Evolutionary conservation across 306 rosid species (phyloP).

Genomic region (Vigna trinervia): DNA sequence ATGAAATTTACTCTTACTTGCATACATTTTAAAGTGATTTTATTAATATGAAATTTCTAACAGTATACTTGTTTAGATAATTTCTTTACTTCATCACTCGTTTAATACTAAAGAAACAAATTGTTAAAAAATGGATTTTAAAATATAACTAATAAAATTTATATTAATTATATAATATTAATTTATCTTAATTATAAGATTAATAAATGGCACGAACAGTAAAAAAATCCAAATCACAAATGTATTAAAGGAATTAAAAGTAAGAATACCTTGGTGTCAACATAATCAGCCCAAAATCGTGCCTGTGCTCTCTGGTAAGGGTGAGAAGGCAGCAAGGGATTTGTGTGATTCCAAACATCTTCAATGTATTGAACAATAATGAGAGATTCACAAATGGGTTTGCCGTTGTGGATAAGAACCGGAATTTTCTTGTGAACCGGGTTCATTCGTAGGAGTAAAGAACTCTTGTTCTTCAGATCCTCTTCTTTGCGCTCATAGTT

Average conservation of each 20-base stretch:
- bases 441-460: neutral
- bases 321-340: conserved; percentile 37
- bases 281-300: conserved; percentile 51
- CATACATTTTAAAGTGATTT: no score
- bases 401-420: conserved; percentile 1
- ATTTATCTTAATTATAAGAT: no score
- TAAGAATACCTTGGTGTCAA: conserved; percentile 44
- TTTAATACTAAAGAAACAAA: no score
- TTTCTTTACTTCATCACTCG: no score
- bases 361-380: conserved; percentile 15
- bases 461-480: neutral
- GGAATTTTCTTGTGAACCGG: conserved; percentile 9
- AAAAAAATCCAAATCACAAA: neutral
- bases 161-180: no score
- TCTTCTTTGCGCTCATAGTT: neutral
- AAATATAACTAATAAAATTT: no score
- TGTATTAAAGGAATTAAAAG: no score
- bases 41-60: no score
- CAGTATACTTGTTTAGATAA: no score
- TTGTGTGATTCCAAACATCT: neutral
- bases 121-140: no score
- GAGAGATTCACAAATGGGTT: conserved; percentile 19
- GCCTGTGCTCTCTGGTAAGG: conserved; percentile 42
- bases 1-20: no score
- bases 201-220: neutral